Evolutionary conservation across 2,329 filamentous ascomycete species (phyloP).

Genomic region (Penicillium paneum): DNA sequence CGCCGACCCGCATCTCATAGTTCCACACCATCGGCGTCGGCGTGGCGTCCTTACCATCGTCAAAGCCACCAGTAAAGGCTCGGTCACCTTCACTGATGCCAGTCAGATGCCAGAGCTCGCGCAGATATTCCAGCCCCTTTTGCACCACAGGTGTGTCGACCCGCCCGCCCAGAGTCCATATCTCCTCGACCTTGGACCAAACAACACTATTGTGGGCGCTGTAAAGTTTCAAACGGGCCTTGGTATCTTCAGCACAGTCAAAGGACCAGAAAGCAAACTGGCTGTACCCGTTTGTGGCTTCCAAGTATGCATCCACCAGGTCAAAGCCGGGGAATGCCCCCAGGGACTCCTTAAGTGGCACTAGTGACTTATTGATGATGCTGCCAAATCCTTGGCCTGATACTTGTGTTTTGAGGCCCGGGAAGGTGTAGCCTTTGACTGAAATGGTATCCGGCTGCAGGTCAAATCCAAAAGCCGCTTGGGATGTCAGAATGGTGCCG

Average conservation of each 20-base stretch:
- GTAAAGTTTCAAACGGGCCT: slow-evolving; percentile 14
- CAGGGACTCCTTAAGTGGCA: too few relatives aligned
- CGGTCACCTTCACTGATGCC: not conserved
- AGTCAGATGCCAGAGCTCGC: slow-evolving; percentile 1
- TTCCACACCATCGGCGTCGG: slow-evolving; percentile 14
- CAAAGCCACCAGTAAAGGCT: not conserved
- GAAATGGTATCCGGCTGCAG: too few relatives aligned
- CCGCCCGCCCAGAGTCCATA: not conserved
- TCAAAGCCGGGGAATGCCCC: too few relatives aligned
- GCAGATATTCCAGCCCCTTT: not conserved
- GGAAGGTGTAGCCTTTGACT: too few relatives aligned
- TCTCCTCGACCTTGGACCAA: not conserved
- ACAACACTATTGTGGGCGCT: not conserved
- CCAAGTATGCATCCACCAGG: slow-evolving; percentile 7
- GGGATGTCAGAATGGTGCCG: too few relatives aligned
- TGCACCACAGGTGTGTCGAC: not conserved
- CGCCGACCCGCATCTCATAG: slow-evolving; percentile 13
- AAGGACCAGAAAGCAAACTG: slow-evolving; percentile 14
- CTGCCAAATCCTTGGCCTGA: too few relatives aligned
- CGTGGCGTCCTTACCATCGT: not conserved
- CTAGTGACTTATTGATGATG: too few relatives aligned
- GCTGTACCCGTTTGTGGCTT: slow-evolving; percentile 5
- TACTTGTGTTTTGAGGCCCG: too few relatives aligned
- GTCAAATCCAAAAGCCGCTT: too few relatives aligned
- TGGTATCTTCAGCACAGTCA: slow-evolving; percentile 8